phyloP scores from a whole-genome alignment of 2,329 filamentous ascomycete genomes.

The Periconia sp. region DNA sequence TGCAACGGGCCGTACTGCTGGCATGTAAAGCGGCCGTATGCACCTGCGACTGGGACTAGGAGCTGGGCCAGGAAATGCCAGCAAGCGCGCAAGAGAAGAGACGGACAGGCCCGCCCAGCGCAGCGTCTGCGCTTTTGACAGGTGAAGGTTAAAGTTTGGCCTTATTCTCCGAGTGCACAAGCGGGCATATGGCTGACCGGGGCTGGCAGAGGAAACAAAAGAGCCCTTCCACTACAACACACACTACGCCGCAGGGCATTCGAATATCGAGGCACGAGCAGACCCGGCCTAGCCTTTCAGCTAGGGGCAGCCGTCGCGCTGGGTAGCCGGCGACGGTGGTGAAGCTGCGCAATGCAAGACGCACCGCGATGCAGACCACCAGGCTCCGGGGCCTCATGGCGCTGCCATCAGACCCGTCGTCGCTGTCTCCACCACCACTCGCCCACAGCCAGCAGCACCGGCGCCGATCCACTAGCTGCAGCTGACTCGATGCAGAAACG shows the following conservation, averaged over 20 bases:
- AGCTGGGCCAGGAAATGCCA: slow-evolving; percentile 20
- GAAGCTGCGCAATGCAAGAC: slow-evolving; percentile 32
- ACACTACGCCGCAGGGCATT: slow-evolving; percentile 33
- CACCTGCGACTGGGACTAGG: slow-evolving; percentile 33
- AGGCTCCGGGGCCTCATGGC: slow-evolving; percentile 31
- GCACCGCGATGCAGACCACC: slow-evolving; percentile 23
- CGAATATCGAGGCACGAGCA: slow-evolving; percentile 46
- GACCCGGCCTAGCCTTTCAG: slow-evolving; percentile 13
- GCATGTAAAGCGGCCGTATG: slow-evolving; percentile 38
- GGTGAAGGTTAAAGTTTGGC: slow-evolving; percentile 44
- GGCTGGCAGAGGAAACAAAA: slow-evolving; percentile 33
- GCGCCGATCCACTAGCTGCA: slow-evolving; percentile 35
- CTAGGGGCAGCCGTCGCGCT: slow-evolving; percentile 16
- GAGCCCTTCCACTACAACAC: slow-evolving; percentile 30
- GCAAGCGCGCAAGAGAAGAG: too few species aligned
- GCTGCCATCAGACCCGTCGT: slow-evolving; percentile 28
- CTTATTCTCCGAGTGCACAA: slow-evolving; percentile 47
- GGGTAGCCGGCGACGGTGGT: slow-evolving; percentile 26
- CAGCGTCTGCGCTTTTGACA: slow-evolving; percentile 42
- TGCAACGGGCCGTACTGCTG: slow-evolving; percentile 49
- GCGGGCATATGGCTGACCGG: slow-evolving; percentile 29
- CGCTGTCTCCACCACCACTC: slow-evolving; percentile 33
- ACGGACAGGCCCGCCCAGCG: slow-evolving; percentile 35
- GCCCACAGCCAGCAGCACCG: slow-evolving; percentile 25
- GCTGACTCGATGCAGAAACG: slow-evolving; percentile 40